Conservation (phyloP, 495 filamentous ascomycete species). For the Chaetomidium leptoderma region DNA sequence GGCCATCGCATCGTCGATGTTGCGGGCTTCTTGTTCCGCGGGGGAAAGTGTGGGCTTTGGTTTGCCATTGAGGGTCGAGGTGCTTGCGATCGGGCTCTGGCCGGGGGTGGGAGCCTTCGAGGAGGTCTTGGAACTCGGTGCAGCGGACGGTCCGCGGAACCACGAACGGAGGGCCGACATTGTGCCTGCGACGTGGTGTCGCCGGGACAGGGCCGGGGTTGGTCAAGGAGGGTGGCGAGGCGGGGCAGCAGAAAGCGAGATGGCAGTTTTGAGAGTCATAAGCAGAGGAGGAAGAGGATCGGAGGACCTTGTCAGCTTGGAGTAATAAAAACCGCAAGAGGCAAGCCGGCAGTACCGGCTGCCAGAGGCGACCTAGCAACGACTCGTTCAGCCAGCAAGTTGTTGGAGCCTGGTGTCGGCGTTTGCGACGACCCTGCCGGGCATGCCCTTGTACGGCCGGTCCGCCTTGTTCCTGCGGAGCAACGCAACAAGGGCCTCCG, state of each 20-base stretch:
- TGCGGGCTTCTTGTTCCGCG: slow-evolving; percentile 27
- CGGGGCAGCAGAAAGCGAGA: neutral
- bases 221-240: slow-evolving; percentile 9
- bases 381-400: neutral
- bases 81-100: slow-evolving; percentile 28
- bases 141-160: slow-evolving; percentile 28
- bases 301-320: neutral
- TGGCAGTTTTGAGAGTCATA: neutral
- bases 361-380: neutral
- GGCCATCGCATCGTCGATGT: slow-evolving; percentile 48
- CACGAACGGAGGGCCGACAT: slow-evolving; percentile 34
- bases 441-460: neutral
- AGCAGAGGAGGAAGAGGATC: neutral
- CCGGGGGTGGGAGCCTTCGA: slow-evolving; percentile 18
- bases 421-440: neutral
- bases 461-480: neutral
- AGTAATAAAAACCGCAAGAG: neutral
- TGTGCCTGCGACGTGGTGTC: neutral
- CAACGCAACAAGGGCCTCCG: neutral
- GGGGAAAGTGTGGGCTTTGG: slow-evolving; percentile 27
- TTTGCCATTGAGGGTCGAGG: slow-evolving; percentile 20
- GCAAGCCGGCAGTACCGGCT: slow-evolving; percentile 4
- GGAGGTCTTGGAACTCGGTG: slow-evolving; percentile 24
- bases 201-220: neutral
- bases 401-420: neutral